These are phyloP conservation scores for Keqinozyma sinolaborantium DNA, from an alignment of 1,139 yeast species.

Conservation along the genomic window DNA sequence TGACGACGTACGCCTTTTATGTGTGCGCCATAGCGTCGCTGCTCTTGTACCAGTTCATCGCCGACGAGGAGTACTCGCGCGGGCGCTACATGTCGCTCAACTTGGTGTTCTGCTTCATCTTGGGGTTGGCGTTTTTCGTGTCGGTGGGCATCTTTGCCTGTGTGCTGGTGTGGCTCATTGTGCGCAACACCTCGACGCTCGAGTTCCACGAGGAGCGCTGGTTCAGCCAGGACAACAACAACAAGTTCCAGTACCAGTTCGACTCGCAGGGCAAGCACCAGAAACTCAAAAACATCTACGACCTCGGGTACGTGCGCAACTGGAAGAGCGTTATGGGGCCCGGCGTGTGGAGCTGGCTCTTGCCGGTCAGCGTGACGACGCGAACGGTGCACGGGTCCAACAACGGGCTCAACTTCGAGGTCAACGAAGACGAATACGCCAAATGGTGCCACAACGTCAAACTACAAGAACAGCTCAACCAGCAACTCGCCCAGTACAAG, in stretches of 20 bases:
- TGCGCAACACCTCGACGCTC: constrained; percentile 72
- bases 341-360: constrained; percentile 59
- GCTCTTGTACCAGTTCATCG: constrained; percentile 50
- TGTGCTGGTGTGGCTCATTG: constrained; percentile 58
- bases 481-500: constrained; percentile 35
- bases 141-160: constrained; percentile 57
- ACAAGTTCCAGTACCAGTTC: constrained; percentile 31
- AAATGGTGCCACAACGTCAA: constrained; percentile 39
- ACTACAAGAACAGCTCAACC: constrained; percentile 46
- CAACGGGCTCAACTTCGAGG: constrained; percentile 51
- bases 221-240: constrained; percentile 36
- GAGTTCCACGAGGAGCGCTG: constrained; percentile 63
- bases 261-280: constrained; percentile 26
- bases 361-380: constrained; percentile 50
- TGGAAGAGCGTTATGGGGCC: constrained; percentile 75
- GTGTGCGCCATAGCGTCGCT: constrained; percentile 34
- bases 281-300: constrained; percentile 64
- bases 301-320: constrained; percentile 62
- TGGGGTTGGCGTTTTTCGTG: constrained; percentile 61
- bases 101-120: constrained; percentile 55
- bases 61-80: constrained; percentile 30
- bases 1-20: constrained; percentile 44
- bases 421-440: constrained; percentile 41
- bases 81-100: constrained; percentile 50
- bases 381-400: constrained; percentile 22